Base-by-base conservation (phyloP, 371 early-diverging fungal species). In the Mucor ambiguus region DNA sequence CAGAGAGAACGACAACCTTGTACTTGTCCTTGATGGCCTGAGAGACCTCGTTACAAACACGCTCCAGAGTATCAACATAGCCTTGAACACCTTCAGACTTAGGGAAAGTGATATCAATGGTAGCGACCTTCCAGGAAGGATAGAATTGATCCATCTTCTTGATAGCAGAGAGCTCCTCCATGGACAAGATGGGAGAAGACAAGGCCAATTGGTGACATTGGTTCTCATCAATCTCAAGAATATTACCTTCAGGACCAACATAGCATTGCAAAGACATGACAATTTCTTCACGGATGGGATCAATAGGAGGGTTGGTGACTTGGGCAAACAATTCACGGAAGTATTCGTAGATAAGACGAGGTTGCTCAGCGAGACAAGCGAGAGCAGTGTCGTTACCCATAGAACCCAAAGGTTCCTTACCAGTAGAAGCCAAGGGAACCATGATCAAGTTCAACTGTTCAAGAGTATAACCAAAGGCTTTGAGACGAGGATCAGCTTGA, bases 361-460 rank as follows among this genome's bases (percentile, higher is more conserved):
- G 96, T 69, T 93, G 86, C 28, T 84, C 83, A 24, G 95, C 89
- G 46, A 98, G 78, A 82, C 98, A 98, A 8, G 98, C 97, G 29
- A 98, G 87, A 20, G 96, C 93, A 7, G 92, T 86, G 76, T 98
- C 98, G 76, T 93, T 95, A 72, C 98, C 98, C 98, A 97, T 98
- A 41, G 97, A 96, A 18, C 98, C 98, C 41, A 97, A 86, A 29
- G 97, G 92, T 76, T 98, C 98, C 77, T 97, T 96, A 58, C 96
- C 98, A 60, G 90, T 87, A 16, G 72, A 76, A 22, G 86, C 78
- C 96, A 98, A 94, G 16, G 98, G 97, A 28, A 88, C 71, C 56
- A 97, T 81, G 30, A 98, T 74, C 72, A 95, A 82, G 66, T 93
- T 94, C 46, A 97, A 84, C 78, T 96, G 96, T 83, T 98, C 98